phyloP scores from a whole-genome alignment of 2,329 filamentous ascomycete genomes.

The Sporothrix brunneoviolacea region DNA sequence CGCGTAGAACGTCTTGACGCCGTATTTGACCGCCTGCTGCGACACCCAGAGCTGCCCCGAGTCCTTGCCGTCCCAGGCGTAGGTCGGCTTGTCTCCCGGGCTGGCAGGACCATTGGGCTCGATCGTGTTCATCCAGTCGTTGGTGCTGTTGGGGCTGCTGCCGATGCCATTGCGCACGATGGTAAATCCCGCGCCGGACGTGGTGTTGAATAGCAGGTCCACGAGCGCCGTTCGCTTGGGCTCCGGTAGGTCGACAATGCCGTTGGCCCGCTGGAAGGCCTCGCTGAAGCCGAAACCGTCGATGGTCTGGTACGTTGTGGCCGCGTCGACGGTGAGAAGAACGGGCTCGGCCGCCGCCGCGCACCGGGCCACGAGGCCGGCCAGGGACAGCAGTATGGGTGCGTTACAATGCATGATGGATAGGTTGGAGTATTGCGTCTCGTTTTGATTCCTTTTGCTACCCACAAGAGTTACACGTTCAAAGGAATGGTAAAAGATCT shows the following conservation, averaged over 20 bases:
- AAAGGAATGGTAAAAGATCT: no score
- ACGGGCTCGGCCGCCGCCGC: neutral
- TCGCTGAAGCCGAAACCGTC: constrained; percentile 36
- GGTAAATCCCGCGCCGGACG: constrained; percentile 28
- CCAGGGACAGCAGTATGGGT: no score
- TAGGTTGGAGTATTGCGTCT: no score
- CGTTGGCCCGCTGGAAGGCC: constrained; percentile 35
- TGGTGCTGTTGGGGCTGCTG: constrained; percentile 28
- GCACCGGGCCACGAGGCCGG: neutral
- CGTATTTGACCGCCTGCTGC: constrained; percentile 30
- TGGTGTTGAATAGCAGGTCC: constrained; percentile 33
- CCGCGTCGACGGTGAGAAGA: constrained; percentile 18
- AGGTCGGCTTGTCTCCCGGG: constrained; percentile 23
- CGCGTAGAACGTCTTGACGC: constrained; percentile 28
- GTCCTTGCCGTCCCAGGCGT: constrained; percentile 29
- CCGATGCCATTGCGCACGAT: constrained; percentile 38
- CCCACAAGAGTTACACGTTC: no score
- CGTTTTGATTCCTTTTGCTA: no score
- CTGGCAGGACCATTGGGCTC: constrained; percentile 27
- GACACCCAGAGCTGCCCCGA: constrained; percentile 37
- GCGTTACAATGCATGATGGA: no score
- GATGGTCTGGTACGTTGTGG: constrained; percentile 30
- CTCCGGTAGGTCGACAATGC: constrained; percentile 24
- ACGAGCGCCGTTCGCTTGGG: constrained; percentile 29
- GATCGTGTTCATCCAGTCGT: constrained; percentile 30